Percentiles rank a stretch among this genome's conserved stretches.
These are phyloP conservation scores for Diaporthe sp. DNA, from an alignment of 2,329 filamentous ascomycete genomes.

Conservation along the genomic window DNA sequence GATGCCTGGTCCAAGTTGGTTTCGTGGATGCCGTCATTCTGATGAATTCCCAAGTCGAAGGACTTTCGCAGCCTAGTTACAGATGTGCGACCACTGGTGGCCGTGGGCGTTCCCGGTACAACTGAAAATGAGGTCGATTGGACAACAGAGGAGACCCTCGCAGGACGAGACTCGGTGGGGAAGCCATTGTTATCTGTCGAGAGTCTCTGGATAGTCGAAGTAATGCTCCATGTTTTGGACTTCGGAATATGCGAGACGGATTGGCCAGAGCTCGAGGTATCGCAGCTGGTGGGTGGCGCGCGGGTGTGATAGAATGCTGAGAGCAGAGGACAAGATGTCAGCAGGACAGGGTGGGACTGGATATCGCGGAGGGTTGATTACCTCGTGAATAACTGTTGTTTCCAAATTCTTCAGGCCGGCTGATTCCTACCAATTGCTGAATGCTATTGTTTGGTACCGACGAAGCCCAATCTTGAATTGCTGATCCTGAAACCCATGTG, in stretches of 20 bases:
- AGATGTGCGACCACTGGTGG: conserved; percentile 9
- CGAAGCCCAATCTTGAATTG: conserved; percentile 22
- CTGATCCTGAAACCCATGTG: background rate
- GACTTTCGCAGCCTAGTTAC: conserved; percentile 13
- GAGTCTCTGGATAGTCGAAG: conserved; percentile 34
- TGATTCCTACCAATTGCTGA: accelerated
- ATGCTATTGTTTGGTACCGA: background rate
- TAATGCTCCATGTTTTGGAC: conserved; percentile 25
- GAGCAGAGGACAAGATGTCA: background rate
- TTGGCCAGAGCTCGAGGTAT: background rate
- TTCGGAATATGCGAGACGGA: background rate
- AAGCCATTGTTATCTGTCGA: background rate
- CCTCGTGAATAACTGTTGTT: background rate
- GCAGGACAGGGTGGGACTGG: background rate
- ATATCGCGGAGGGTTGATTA: background rate
- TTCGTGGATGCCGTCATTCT: background rate
- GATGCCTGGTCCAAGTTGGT: background rate
- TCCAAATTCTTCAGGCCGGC: too few relatives aligned
- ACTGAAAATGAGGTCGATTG: conserved; percentile 14
- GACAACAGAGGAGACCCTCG: background rate
- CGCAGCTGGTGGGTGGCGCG: background rate
- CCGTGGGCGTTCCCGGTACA: background rate
- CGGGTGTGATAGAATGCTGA: background rate
- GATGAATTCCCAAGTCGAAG: background rate
- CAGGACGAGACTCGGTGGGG: background rate